These are phyloP conservation scores for Heimioporus sp. DNA, from an alignment of 768 basidiomycete species.

Conservation along the genomic window DNA sequence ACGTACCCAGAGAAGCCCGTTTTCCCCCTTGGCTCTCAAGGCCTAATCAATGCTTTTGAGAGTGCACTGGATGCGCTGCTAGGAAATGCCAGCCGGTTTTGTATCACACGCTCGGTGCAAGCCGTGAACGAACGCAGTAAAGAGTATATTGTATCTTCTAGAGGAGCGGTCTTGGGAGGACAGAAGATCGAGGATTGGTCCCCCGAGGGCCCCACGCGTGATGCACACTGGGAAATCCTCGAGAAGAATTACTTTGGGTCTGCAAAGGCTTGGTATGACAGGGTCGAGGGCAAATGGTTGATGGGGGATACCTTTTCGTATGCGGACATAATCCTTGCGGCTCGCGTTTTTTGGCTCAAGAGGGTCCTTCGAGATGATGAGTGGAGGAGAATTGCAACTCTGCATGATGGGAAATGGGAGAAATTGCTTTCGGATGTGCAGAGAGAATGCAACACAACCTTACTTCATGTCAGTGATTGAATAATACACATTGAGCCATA, in stretches of 20 bases:
- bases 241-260: slow-evolving; percentile 13
- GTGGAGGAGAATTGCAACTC: slow-evolving; percentile 21
- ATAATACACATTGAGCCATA: too few species aligned
- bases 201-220: slow-evolving; percentile 33
- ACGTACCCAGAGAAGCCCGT: slow-evolving; percentile 32
- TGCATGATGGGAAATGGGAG: slow-evolving; percentile 27
- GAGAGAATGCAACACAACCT: slow-evolving; percentile 26
- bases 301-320: slow-evolving; percentile 31
- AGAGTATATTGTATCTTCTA: slow-evolving; percentile 37
- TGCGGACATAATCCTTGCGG: slow-evolving; percentile 28
- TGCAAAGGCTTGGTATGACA: slow-evolving; percentile 20
- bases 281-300: slow-evolving; percentile 25
- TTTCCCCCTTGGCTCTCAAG: slow-evolving; percentile 22
- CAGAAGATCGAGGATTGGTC: slow-evolving; percentile 28
- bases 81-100: slow-evolving; percentile 6
- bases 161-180: slow-evolving; percentile 31
- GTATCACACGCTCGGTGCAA: slow-evolving; percentile 21
- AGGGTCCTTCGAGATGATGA: slow-evolving; percentile 22
- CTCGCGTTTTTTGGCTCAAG: slow-evolving; percentile 12
- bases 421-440: slow-evolving; percentile 22
- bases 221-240: slow-evolving; percentile 24
- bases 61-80: not conserved
- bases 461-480: too few species aligned
- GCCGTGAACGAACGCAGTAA: slow-evolving; percentile 35
- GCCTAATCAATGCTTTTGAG: slow-evolving; percentile 23